A percentile compares a stretch with the other conserved stretches of the same genome.
phyloP scores from a whole-genome alignment of 345 rosid genomes.

The Moringa oleifera region DNA sequence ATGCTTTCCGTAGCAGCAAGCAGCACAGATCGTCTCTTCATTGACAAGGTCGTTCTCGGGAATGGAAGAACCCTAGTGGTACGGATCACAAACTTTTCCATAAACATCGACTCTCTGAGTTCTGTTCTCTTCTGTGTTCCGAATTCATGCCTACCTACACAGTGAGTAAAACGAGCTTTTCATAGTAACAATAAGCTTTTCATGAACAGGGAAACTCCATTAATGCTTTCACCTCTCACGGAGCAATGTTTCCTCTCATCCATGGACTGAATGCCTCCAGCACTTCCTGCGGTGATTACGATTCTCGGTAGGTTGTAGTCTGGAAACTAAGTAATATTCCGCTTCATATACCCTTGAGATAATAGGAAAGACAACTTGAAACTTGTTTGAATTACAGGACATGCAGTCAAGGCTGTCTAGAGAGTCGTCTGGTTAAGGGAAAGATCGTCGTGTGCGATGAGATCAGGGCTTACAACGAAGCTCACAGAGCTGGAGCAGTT shows the following conservation, averaged over 20 bases:
- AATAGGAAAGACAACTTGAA: neutral
- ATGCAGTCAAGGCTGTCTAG: conserved; percentile 18
- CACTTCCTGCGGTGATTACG: neutral
- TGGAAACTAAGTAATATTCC: neutral
- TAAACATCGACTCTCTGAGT: neutral
- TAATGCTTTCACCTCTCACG: conserved; percentile 20
- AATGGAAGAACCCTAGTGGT: conserved; percentile 26
- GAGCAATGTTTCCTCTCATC: conserved; percentile 22
- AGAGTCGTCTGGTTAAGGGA: conserved; percentile 24
- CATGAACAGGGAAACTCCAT: conserved; percentile 20
- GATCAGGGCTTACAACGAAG: neutral
- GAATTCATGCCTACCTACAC: too few relatives aligned
- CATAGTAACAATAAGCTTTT: neutral
- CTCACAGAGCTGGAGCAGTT: conserved; percentile 27
- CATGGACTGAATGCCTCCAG: conserved; percentile 12
- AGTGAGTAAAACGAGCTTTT: too few relatives aligned
- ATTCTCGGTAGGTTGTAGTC: conserved; percentile 16
- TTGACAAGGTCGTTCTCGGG: conserved; percentile 29
- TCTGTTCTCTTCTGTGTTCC: neutral
- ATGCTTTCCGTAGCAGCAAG: conserved; percentile 26
- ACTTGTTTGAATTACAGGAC: conserved; percentile 21
- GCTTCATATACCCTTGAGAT: neutral
- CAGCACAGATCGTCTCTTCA: conserved; percentile 22
- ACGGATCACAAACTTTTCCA: neutral
- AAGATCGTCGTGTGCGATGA: conserved; percentile 32